These are phyloP conservation scores for Rhodamnia rubescens DNA, from an alignment of 345 rosid species.

Conservation along the genomic window DNA sequence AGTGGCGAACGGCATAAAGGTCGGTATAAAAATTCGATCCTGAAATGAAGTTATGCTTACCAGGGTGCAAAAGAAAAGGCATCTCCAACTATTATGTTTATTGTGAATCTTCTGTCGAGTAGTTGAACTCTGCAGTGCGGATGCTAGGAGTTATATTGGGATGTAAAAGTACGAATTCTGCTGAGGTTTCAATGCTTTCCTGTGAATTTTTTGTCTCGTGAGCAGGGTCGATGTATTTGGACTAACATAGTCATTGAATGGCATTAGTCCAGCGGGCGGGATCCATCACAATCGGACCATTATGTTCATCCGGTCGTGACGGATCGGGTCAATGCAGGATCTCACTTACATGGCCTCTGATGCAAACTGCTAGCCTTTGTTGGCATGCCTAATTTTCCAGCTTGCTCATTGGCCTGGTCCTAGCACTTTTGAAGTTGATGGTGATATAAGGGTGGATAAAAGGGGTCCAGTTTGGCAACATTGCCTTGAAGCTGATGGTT, in stretches of 20 bases:
- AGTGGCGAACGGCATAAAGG: background rate
- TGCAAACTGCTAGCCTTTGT: background rate
- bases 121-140: background rate
- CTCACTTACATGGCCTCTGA: background rate
- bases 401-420: background rate
- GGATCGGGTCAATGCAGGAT: background rate
- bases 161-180: background rate
- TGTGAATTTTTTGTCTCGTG: background rate
- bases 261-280: background rate
- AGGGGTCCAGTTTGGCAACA: background rate
- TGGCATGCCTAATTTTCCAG: background rate
- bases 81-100: background rate
- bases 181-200: background rate
- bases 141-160: background rate
- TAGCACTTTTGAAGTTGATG: background rate
- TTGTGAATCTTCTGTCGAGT: background rate
- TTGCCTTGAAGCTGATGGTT: background rate
- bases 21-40: background rate
- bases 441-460: background rate
- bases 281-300: background rate
- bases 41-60: slow-evolving; percentile 1
- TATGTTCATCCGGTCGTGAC: background rate
- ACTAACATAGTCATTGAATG: background rate
- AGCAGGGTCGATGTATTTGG: background rate
- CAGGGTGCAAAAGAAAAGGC: background rate